Conservation (phyloP, 2,329 filamentous ascomycete genomes). For the Diaporthe capsici region DNA sequence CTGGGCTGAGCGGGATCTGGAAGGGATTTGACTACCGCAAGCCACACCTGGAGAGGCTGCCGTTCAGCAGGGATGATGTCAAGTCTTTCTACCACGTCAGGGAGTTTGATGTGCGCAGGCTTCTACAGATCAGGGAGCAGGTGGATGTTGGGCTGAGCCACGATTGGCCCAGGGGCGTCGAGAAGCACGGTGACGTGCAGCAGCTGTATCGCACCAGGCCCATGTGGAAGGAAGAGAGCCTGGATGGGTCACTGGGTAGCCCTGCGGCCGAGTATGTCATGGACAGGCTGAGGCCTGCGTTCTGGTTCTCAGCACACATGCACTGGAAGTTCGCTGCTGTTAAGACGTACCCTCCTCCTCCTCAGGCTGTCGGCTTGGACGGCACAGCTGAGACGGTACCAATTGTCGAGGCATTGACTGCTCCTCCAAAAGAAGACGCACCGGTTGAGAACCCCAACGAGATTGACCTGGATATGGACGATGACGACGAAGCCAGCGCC, state of each 20-base stretch:
- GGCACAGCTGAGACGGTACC: constrained; percentile 39
- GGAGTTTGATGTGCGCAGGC: constrained; percentile 90
- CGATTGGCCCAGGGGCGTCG: constrained; percentile 92
- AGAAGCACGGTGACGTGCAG: constrained; percentile 79
- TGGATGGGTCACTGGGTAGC: constrained; percentile 82
- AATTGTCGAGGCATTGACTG: constrained; percentile 39
- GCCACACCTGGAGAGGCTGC: constrained; percentile 86
- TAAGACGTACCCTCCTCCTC: constrained; percentile 63
- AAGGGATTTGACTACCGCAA: constrained; percentile 91
- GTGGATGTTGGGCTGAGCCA: constrained; percentile 94
- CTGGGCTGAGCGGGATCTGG: constrained; percentile 94
- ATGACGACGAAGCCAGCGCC: constrained; percentile 57
- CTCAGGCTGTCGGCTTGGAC: constrained; percentile 47
- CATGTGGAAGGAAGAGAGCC: constrained; percentile 82
- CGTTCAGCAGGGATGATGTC: constrained; percentile 83
- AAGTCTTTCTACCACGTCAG: constrained; percentile 90
- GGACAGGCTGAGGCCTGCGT: constrained; percentile 82
- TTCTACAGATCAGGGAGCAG: constrained; percentile 87
- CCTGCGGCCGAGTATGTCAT: constrained; percentile 84
- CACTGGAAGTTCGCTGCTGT: constrained; percentile 88
- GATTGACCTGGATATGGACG: constrained; percentile 77
- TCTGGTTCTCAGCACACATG: constrained; percentile 96
- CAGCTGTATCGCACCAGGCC: constrained; percentile 81
- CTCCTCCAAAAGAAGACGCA: constrained; percentile 37
- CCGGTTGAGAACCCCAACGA: constrained; percentile 72